These are phyloP conservation scores for Glutinoglossum americanum DNA, from an alignment of 495 filamentous ascomycete species.

Conservation along the genomic window DNA sequence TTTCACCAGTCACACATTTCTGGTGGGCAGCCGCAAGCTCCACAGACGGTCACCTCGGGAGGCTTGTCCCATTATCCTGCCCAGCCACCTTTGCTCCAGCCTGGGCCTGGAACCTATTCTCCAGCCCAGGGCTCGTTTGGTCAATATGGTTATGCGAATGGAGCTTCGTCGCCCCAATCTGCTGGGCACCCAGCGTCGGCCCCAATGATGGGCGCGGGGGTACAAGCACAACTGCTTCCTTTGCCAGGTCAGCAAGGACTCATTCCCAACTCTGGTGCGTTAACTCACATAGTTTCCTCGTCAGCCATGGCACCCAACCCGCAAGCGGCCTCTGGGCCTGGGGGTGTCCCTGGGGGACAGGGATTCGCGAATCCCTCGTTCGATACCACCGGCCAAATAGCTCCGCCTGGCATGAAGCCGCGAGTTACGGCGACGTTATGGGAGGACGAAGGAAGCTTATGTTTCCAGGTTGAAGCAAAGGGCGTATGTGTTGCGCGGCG, in stretches of 20 bases:
- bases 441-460: conserved; percentile 95
- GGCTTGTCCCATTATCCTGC: conserved; percentile 40
- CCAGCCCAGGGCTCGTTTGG: conserved; percentile 38
- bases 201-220: conserved; percentile 29
- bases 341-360: conserved; percentile 27
- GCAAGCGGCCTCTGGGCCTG: conserved; percentile 23
- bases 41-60: conserved; percentile 50
- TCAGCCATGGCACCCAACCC: conserved; percentile 16
- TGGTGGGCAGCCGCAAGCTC: conserved; percentile 47
- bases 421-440: conserved; percentile 89
- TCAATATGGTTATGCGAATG: conserved; percentile 55
- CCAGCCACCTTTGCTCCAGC: conserved; percentile 60
- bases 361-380: conserved; percentile 36
- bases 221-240: conserved; percentile 38
- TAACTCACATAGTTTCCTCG: conserved; percentile 7
- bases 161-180: conserved; percentile 51
- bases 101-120: conserved; percentile 47
- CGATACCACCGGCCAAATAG: conserved; percentile 79
- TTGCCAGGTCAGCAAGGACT: conserved; percentile 31
- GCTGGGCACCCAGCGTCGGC: conserved; percentile 45
- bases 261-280: conserved; percentile 9
- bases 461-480: conserved; percentile 93
- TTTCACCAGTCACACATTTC: conserved; percentile 65
- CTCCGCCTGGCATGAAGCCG: conserved; percentile 95
- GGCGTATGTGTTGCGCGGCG: conserved; percentile 87